phyloP scores from a whole-genome alignment of 495 filamentous ascomycete genomes.

The Peziza echinospora region DNA sequence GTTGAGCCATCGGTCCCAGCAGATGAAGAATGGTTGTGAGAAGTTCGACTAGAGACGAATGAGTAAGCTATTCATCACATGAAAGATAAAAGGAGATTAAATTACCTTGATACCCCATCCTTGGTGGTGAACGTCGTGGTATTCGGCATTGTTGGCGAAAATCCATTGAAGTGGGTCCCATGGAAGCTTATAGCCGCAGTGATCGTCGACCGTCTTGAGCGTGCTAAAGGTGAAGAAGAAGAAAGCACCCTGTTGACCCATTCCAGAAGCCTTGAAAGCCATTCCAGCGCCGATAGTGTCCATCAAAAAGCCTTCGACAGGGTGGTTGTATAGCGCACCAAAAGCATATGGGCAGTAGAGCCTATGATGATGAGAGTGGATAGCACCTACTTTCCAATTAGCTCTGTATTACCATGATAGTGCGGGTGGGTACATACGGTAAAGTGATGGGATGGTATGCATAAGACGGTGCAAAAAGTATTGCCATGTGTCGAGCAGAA shows the following conservation, averaged over 20 bases:
- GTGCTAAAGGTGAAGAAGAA: slow-evolving; percentile 65
- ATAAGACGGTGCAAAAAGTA: slow-evolving; percentile 89
- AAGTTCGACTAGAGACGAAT: slow-evolving; percentile 27
- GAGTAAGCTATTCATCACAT: neutral
- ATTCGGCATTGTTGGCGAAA: slow-evolving; percentile 79
- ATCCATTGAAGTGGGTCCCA: slow-evolving; percentile 85
- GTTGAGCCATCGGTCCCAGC: slow-evolving; percentile 54
- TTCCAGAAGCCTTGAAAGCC: slow-evolving; percentile 51
- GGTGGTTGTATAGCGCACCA: slow-evolving; percentile 91
- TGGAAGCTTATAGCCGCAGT: slow-evolving; percentile 86
- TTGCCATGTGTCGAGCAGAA: slow-evolving; percentile 79
- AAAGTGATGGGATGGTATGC: slow-evolving; percentile 91
- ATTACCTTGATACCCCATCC: slow-evolving; percentile 91
- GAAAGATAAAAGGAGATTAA: slow-evolving; percentile 15
- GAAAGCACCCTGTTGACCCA: slow-evolving; percentile 62
- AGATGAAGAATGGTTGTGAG: slow-evolving; percentile 69
- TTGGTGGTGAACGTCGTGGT: slow-evolving; percentile 96
- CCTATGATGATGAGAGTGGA: slow-evolving; percentile 86
- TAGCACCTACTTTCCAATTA: slow-evolving; percentile 47
- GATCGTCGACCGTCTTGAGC: slow-evolving; percentile 93
- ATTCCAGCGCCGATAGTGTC: slow-evolving; percentile 73
- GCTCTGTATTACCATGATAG: too few relatives aligned
- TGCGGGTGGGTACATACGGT: slow-evolving; percentile 39
- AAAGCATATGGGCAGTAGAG: slow-evolving; percentile 96
- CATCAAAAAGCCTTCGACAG: slow-evolving; percentile 75